A percentile compares a stretch with the other conserved stretches of the same genome.
Evolutionary conservation across 768 basidiomycete species (phyloP).

Genomic region (Erythrobasidium yunnanense): DNA sequence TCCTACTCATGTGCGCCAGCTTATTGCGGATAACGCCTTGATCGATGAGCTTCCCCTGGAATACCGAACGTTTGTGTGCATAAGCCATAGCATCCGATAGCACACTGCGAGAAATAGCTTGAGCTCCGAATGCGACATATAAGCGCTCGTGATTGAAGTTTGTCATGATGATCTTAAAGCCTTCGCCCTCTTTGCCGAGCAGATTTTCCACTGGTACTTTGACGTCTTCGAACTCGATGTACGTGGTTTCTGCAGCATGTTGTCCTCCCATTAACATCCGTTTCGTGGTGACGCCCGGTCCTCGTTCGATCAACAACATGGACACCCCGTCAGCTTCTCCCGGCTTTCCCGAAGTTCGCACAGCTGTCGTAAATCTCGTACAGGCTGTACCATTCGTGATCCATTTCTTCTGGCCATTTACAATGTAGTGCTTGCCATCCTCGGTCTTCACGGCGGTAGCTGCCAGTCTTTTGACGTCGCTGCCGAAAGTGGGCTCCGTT

Average conservation of each 20-base stretch:
- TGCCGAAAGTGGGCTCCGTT: conserved; percentile 35
- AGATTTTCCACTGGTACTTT: conserved; percentile 39
- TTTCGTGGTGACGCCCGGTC: conserved; percentile 16
- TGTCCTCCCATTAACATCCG: conserved; percentile 29
- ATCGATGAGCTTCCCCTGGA: conserved; percentile 33
- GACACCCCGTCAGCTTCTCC: conserved; percentile 34
- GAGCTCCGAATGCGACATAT: conserved; percentile 22
- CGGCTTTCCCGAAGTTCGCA: conserved; percentile 37
- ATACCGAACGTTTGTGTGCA: conserved; percentile 29
- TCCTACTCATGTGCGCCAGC: conserved; percentile 34
- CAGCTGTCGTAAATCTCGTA: conserved; percentile 40
- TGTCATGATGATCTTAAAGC: conserved; percentile 37
- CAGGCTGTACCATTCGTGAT: conserved; percentile 35
- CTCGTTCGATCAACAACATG: conserved; percentile 32
- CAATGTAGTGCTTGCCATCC: conserved; percentile 36
- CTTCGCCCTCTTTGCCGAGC: conserved; percentile 37
- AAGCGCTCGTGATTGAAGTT: conserved; percentile 38
- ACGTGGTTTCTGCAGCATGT: conserved; percentile 34
- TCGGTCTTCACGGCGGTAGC: conserved; percentile 31
- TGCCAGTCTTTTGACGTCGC: conserved; percentile 36
- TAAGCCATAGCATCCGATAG: conserved; percentile 35
- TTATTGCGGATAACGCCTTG: conserved; percentile 37
- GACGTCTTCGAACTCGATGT: conserved; percentile 37
- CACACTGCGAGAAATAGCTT: conserved; percentile 27
- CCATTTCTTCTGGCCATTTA: conserved; percentile 30